phyloP scores from a whole-genome alignment of 805 yeast genomes.

The Pichia gijzeniarum region DNA sequence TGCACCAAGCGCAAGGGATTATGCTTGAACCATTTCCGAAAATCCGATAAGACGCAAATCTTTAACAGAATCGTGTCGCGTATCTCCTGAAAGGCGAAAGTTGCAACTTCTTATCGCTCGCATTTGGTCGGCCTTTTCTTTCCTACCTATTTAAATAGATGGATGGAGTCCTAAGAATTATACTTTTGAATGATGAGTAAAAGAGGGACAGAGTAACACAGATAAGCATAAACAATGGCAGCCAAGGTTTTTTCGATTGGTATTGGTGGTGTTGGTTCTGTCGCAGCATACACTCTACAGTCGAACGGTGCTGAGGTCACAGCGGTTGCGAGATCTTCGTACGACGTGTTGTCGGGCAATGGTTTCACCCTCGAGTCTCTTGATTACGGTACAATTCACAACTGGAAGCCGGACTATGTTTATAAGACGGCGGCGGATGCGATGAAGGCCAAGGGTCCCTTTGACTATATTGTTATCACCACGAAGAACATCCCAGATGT shows the following conservation, averaged over 20 bases:
- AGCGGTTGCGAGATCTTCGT: conserved; percentile 60
- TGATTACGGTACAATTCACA: conserved; percentile 50
- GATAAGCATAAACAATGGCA: conserved; percentile 3
- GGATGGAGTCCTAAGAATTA: too few species aligned
- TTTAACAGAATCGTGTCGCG: too few species aligned
- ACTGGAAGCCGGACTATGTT: conserved; percentile 48
- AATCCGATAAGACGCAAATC: too few species aligned
- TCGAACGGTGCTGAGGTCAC: conserved; percentile 48
- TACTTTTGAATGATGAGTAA: too few species aligned
- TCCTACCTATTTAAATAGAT: not conserved
- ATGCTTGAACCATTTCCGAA: too few species aligned
- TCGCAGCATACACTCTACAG: conserved; percentile 60
- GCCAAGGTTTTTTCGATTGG: conserved; percentile 58
- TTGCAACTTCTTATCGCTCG: not conserved
- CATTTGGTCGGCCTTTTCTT: too few species aligned
- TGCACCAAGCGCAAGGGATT: too few species aligned
- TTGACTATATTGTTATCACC: conserved; percentile 54
- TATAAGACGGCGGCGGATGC: conserved; percentile 43
- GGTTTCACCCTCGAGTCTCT: conserved; percentile 58
- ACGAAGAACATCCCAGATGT: conserved; percentile 67
- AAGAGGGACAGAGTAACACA: too few species aligned
- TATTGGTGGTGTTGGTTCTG: conserved; percentile 82
- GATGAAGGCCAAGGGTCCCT: conserved; percentile 30
- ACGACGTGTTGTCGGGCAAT: conserved; percentile 39
- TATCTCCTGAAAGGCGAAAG: not conserved